These are phyloP conservation scores for Rhodotorula paludigena DNA, from an alignment of 768 basidiomycete genomes.

Conservation along the genomic window DNA sequence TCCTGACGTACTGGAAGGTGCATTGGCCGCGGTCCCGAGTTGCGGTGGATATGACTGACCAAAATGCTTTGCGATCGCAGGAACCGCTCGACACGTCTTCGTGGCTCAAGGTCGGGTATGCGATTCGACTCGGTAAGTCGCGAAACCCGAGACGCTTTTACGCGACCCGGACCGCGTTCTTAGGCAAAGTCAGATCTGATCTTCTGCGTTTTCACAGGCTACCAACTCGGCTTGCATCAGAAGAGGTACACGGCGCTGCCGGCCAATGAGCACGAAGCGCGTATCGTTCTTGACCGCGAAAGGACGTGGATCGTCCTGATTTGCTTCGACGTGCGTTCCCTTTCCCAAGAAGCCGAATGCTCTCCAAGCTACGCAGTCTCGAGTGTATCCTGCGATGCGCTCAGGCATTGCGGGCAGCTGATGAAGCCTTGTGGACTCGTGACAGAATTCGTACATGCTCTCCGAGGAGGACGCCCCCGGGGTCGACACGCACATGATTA, in stretches of 20 bases:
- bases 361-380: too few relatives aligned
- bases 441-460: background rate
- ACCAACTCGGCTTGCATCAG: constrained; percentile 16
- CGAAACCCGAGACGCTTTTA: background rate
- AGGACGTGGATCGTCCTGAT: constrained; percentile 18
- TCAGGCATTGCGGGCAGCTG: too few relatives aligned
- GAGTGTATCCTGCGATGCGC: too few relatives aligned
- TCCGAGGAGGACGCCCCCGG: background rate
- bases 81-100: constrained; percentile 6
- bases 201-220: background rate
- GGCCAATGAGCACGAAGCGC: constrained; percentile 24
- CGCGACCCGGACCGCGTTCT: too few relatives aligned
- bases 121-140: constrained; percentile 11
- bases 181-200: background rate
- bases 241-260: constrained; percentile 10
- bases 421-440: too few relatives aligned
- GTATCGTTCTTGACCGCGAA: constrained; percentile 27
- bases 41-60: background rate
- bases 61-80: background rate
- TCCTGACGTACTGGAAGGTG: constrained; percentile 26
- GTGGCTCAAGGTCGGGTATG: constrained; percentile 22
- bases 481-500: background rate
- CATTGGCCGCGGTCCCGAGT: background rate
- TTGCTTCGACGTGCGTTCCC: background rate
- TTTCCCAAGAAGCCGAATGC: too few relatives aligned